phyloP scores from a whole-genome alignment of 1,284 basidiomycete species.

The Ustilago bromivora region DNA sequence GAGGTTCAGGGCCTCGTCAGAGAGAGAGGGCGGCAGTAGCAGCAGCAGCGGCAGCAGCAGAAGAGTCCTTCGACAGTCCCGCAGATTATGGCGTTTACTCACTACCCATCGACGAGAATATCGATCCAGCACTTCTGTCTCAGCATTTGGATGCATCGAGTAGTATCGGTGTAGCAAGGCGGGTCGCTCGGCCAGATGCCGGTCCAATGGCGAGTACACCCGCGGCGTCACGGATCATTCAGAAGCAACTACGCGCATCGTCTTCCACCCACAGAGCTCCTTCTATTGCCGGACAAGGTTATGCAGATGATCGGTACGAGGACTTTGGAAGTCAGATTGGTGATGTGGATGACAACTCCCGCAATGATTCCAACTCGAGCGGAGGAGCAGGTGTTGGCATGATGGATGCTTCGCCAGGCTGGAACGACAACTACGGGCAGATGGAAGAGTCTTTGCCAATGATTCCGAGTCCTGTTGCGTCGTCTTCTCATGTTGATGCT shows the following conservation, averaged over 20 bases:
- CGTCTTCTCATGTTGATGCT: constrained; percentile 26
- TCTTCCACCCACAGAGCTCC: not conserved
- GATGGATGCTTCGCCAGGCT: constrained; percentile 17
- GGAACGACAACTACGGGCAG: constrained; percentile 14
- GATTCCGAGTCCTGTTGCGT: constrained; percentile 38
- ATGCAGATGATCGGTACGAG: constrained; percentile 13
- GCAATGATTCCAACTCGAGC: constrained; percentile 12
- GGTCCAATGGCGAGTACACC: constrained; percentile 48
- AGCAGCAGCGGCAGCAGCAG: constrained; percentile 15
- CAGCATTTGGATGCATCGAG: constrained; percentile 26
- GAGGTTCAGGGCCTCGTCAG: constrained; percentile 26
- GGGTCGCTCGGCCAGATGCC: constrained; percentile 20
- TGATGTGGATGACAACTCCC: constrained; percentile 14
- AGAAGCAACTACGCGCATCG: constrained; percentile 12
- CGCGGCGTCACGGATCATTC: constrained; percentile 31
- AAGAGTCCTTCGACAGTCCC: constrained; percentile 12
- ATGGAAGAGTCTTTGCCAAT: constrained; percentile 32
- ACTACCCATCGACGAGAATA: constrained; percentile 9
- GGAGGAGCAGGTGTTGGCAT: constrained; percentile 8
- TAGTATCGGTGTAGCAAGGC: constrained; percentile 32
- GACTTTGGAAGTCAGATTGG: constrained; percentile 33
- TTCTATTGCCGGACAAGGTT: not conserved
- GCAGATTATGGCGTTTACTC: constrained; percentile 5
- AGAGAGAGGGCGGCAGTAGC: constrained; percentile 19
- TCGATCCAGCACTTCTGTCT: constrained; percentile 9